Evolutionary conservation across 2,329 filamentous ascomycete species (phyloP), one percentile per base, ranked within the genome.

Genomic region (Diaporthe sp.): DNA sequence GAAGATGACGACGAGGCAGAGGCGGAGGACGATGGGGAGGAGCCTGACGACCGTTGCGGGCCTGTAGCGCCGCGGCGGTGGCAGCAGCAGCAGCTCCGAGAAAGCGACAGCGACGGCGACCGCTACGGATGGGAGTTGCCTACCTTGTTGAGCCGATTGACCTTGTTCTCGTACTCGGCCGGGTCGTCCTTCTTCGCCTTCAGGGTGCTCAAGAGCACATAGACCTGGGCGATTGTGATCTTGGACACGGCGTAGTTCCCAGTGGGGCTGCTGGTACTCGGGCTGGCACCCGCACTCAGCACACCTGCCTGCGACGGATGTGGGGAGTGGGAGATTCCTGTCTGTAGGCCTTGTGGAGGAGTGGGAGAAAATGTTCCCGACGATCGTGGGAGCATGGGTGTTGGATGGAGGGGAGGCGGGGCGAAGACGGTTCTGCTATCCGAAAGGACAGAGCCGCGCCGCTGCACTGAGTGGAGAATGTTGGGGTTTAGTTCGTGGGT

Each of bases 201-300:
- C 83, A 98, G 94, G 47, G 95, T 95, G 86, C 96, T 97, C 79
- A 99, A 90, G 75, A 99, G 91, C 78, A 99, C 92, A 86, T 97
- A 98, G 79, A 98, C 92, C 88, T 99, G 97, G 79, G 97, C 95
- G 82, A 98, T 93, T 81, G 97, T 95, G 84, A 99, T 97, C 87
- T 97, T 98, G 77, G 94, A 94, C 81, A 98, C 89, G 82, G 93
- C 93, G 82, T 86, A 91, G 79, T 86, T 88, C 84, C 89, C 89
- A 81, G 89, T 92, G 82, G 90, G 90, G 85, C 90, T 92, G 85
- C 86, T 90, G 81, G 89, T 90, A 86, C 88, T 90, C 80, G 89
- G 89, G 84, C 89, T 91, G 79, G 89, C 89, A 85, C 87, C 89
- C 87, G 89, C 88, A 87, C 89, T 91, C 82, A 90, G 84, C 81